Conservation (phyloP, 345 rosid genomes). For the Melaleuca alternifolia region DNA sequence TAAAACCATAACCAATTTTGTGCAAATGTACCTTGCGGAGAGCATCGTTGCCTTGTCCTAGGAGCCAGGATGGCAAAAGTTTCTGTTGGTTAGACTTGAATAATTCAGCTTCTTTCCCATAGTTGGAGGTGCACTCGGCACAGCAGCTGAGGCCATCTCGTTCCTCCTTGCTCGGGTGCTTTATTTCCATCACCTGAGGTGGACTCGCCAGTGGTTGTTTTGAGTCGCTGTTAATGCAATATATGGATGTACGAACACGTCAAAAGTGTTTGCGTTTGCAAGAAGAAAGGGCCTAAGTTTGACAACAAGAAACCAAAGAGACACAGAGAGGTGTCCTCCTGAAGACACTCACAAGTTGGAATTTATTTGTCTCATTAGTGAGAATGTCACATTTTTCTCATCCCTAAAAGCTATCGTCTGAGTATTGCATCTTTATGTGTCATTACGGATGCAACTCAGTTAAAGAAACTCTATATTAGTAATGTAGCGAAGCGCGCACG, state of each 20-base stretch:
- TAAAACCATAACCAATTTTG: neutral
- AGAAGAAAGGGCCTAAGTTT: neutral
- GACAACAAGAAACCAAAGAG: neutral
- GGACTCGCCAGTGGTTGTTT: neutral
- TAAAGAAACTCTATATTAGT: neutral
- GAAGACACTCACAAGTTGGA: neutral
- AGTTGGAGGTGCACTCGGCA: slow-evolving; percentile 61
- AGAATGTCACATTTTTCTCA: neutral
- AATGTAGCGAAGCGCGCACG: neutral
- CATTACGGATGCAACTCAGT: neutral
- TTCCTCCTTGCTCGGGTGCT: slow-evolving; percentile 40
- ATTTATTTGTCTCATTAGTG: neutral
- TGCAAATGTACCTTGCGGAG: slow-evolving; percentile 36
- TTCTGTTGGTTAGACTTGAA: slow-evolving; percentile 43
- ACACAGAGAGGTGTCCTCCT: neutral
- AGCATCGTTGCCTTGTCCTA: slow-evolving; percentile 25
- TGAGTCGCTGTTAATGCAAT: neutral
- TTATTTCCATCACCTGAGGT: slow-evolving; percentile 25
- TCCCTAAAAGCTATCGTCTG: neutral
- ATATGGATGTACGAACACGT: neutral
- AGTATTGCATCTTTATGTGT: neutral
- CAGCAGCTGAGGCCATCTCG: slow-evolving; percentile 38
- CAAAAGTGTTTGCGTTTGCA: neutral
- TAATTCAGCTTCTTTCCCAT: slow-evolving; percentile 57
- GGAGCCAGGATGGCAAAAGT: slow-evolving; percentile 62